A percentile compares a stretch with the other conserved stretches of the same genome.
Conservation (phyloP, 164 flowering plant genomes). For the Pachysandra terminalis region DNA sequence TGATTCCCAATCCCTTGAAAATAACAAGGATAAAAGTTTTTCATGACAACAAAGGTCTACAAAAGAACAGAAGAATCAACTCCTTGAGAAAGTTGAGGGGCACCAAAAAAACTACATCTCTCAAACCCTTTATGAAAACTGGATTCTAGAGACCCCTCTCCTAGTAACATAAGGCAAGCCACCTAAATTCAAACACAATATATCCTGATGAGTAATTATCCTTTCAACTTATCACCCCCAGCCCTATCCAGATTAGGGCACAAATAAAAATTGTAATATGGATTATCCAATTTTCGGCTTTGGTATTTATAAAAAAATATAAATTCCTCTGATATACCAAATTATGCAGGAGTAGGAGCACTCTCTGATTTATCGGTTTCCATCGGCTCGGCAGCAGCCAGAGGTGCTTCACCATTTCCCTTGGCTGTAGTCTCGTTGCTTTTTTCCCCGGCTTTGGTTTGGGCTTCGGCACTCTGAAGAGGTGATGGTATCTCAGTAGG, state of each 20-base stretch:
- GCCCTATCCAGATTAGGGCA: background rate
- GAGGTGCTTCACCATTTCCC: constrained; percentile 32
- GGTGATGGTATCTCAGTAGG: constrained; percentile 41
- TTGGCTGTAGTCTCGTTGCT: constrained; percentile 14
- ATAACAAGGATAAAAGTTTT: too few species aligned
- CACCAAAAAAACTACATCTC: background rate
- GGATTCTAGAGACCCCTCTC: constrained; percentile 18
- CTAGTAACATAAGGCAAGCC: constrained; percentile 7
- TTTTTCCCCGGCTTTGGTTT: constrained; percentile 25
- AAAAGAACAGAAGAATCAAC: too few species aligned
- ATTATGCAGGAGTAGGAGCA: constrained; percentile 19
- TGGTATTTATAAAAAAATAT: too few species aligned
- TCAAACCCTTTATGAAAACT: constrained; percentile 23
- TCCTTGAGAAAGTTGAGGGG: background rate
- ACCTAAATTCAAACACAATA: constrained; percentile 7
- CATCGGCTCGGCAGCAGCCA: constrained; percentile 58
- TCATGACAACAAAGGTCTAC: too few species aligned
- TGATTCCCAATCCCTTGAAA: too few species aligned
- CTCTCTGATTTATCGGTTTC: constrained; percentile 54
- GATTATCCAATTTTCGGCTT: too few species aligned
- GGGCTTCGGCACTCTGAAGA: constrained; percentile 37
- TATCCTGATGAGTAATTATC: background rate
- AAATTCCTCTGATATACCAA: too few species aligned
- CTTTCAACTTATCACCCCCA: background rate
- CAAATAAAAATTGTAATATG: background rate